phyloP scores from a whole-genome alignment of 148 eudicot species.

The Nepenthes mirabilis region DNA sequence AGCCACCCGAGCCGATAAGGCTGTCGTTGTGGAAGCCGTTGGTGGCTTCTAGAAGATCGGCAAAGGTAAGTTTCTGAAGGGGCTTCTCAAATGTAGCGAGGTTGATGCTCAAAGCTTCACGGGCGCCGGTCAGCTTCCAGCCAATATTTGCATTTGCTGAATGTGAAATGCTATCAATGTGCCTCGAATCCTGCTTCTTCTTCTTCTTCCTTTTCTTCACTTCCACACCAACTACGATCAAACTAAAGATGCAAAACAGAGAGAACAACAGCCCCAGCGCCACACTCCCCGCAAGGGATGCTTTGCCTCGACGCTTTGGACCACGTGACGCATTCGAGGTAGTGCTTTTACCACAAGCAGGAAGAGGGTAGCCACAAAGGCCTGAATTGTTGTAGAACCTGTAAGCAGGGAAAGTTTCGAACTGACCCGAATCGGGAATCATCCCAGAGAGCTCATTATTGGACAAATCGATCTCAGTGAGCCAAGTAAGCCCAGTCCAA shows the following conservation, averaged over 20 bases:
- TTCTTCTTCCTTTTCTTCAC: conserved; percentile 50
- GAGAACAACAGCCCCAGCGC: conserved; percentile 69
- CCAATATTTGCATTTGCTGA: conserved; percentile 35
- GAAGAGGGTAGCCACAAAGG: conserved; percentile 75
- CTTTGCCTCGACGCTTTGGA: conserved; percentile 30
- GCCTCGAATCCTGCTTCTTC: conserved; percentile 49
- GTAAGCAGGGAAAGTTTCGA: conserved; percentile 46
- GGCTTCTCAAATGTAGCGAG: conserved; percentile 74
- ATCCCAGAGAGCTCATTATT: conserved; percentile 52
- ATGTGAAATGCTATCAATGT: conserved; percentile 51
- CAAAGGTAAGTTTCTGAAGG: conserved; percentile 67
- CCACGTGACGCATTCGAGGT: conserved; percentile 16
- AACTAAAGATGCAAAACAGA: conserved; percentile 60
- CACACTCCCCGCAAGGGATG: conserved; percentile 64
- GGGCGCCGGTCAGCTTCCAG: conserved; percentile 57
- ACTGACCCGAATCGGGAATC: conserved; percentile 69
- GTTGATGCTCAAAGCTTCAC: conserved; percentile 71
- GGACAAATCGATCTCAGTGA: conserved; percentile 52
- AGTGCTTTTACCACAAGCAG: conserved; percentile 20
- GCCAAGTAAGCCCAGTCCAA: conserved; percentile 32
- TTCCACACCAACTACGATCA: conserved; percentile 44
- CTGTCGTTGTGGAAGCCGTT: conserved; percentile 68
- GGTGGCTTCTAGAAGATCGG: conserved; percentile 83
- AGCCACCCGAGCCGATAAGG: conserved; percentile 75
- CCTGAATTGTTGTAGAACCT: conserved; percentile 63